These are phyloP conservation scores for Exophiala dermatitidis DNA, from an alignment of 2,329 filamentous ascomycete species.

Conservation along the genomic window DNA sequence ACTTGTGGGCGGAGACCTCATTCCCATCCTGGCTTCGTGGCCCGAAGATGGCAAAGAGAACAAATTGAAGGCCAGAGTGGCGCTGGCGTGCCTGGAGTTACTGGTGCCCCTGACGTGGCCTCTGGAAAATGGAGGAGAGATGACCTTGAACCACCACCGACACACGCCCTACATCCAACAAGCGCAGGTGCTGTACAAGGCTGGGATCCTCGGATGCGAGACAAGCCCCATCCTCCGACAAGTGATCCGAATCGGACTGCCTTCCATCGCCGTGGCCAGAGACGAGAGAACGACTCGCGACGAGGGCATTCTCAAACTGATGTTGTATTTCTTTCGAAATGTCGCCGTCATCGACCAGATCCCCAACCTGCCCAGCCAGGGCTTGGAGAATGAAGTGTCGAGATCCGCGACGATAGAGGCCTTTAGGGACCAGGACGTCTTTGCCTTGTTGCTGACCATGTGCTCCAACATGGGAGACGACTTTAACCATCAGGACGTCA, in stretches of 20 bases:
- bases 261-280: slow-evolving; percentile 72
- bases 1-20: slow-evolving; percentile 77
- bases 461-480: slow-evolving; percentile 92
- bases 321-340: slow-evolving; percentile 84
- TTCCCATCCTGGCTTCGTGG: slow-evolving; percentile 83
- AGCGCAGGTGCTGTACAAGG: slow-evolving; percentile 83
- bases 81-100: slow-evolving; percentile 80
- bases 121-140: slow-evolving; percentile 69
- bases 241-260: slow-evolving; percentile 71
- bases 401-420: slow-evolving; percentile 81
- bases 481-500: slow-evolving; percentile 79
- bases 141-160: slow-evolving; percentile 87
- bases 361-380: slow-evolving; percentile 64
- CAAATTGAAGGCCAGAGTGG: slow-evolving; percentile 68
- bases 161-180: slow-evolving; percentile 85
- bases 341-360: slow-evolving; percentile 75
- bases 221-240: slow-evolving; percentile 70
- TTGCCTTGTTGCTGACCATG: slow-evolving; percentile 75
- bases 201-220: slow-evolving; percentile 76
- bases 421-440: slow-evolving; percentile 84
- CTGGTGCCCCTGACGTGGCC: slow-evolving; percentile 94
- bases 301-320: slow-evolving; percentile 83
- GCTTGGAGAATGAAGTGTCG: slow-evolving; percentile 84
- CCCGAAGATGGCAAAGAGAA: slow-evolving; percentile 64
- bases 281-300: slow-evolving; percentile 71